These are phyloP conservation scores for Dactylis glomerata DNA, from an alignment of 176 grass and related monocot species.

Conservation along the genomic window DNA sequence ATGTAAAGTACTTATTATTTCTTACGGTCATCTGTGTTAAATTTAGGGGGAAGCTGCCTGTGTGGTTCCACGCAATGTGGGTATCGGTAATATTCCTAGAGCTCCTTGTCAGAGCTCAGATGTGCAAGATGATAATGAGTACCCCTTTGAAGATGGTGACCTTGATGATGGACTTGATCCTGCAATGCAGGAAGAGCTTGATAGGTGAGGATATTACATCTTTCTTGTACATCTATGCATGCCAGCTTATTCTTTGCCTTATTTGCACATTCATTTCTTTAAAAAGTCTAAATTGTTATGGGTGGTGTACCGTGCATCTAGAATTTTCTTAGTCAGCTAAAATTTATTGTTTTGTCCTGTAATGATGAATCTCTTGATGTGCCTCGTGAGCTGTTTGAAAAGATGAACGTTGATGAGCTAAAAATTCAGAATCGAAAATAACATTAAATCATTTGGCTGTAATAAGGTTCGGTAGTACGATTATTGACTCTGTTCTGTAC, in stretches of 20 bases:
- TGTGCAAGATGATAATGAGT: conserved; percentile 56
- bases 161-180: conserved; percentile 97
- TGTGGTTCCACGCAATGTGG: conserved; percentile 34
- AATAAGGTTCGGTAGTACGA: not conserved
- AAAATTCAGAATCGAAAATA: not conserved
- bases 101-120: conserved; percentile 49
- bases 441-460: not conserved
- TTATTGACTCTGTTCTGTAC: not conserved
- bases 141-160: conserved; percentile 90
- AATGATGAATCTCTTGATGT: not conserved
- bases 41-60: conserved; percentile 47
- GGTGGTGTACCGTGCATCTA: not conserved
- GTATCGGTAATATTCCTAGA: conserved; percentile 58
- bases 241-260: not conserved
- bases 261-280: not conserved
- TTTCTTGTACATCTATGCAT: not conserved
- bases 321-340: not conserved
- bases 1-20: conserved; percentile 12
- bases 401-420: not conserved
- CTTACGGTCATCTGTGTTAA: conserved; percentile 24
- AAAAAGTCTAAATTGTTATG: not conserved
- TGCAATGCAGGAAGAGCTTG: conserved; percentile 97
- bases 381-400: not conserved
- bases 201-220: conserved; percentile 57
- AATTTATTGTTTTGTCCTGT: not conserved